phyloP scores from a whole-genome alignment of 163 green algal species.

The Prototheca wickerhamii region DNA sequence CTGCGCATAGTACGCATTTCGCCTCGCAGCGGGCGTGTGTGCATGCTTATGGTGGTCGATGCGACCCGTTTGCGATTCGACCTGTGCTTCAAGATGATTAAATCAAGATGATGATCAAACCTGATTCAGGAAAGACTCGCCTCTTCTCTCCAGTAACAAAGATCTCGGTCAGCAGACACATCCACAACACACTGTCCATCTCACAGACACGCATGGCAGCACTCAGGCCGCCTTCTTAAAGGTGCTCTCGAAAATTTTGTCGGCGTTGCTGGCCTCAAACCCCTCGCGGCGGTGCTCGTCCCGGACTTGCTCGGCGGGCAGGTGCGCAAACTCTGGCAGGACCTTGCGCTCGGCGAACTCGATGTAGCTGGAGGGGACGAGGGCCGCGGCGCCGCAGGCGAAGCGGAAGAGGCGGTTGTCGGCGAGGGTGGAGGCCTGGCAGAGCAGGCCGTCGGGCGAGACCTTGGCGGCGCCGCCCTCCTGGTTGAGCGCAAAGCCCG shows the following conservation, averaged over 20 bases:
- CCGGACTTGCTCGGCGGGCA: slow-evolving; percentile 33
- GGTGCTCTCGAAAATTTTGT: slow-evolving; percentile 81
- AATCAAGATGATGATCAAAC: no score
- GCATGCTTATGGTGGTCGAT: no score
- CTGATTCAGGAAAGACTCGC: no score
- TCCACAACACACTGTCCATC: no score
- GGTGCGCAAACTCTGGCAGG: slow-evolving; percentile 50
- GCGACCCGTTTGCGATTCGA: no score
- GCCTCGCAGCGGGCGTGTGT: no score
- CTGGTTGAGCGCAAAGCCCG: slow-evolving; percentile 57
- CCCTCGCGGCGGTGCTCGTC: slow-evolving; percentile 71
- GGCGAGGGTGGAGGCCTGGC: slow-evolving; percentile 64
- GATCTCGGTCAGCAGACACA: no score
- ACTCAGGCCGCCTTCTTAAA: background rate
- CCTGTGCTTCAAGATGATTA: no score
- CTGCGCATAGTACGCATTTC: no score
- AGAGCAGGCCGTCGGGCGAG: slow-evolving; percentile 57
- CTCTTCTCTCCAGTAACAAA: no score
- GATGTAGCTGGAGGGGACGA: slow-evolving; percentile 57
- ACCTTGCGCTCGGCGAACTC: slow-evolving; percentile 75
- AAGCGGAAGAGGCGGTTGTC: slow-evolving; percentile 56
- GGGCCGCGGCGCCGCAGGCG: slow-evolving; percentile 22
- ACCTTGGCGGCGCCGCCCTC: slow-evolving; percentile 59
- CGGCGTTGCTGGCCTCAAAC: slow-evolving; percentile 71
- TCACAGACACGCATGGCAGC: no score